Evolutionary conservation across 1,284 basidiomycete genomes (phyloP), one percentile per base, ranked within the genome.

Genomic region (Leccinum subrobustum): DNA sequence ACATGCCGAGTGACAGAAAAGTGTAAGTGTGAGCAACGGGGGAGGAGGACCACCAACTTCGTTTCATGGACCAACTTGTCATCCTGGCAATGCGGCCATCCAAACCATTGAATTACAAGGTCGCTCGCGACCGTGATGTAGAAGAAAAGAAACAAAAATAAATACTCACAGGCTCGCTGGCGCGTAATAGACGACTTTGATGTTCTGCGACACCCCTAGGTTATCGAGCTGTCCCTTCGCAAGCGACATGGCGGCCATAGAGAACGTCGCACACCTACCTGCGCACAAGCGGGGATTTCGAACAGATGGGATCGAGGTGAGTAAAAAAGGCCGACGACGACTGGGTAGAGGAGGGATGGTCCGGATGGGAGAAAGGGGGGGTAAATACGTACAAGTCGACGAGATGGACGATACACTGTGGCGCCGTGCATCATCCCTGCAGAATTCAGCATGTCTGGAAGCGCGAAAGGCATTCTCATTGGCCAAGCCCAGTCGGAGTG

Each of bases 141-240:
- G 14, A 6, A 23, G 27, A 48, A 37, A n/a, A 48, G 31, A 1
- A 31, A 6, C n/a, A 31, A 18, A 4, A 42, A 29, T 14, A 50
- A n/a, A 60, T 4, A 76, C 82, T 61, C 66, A 79, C 84, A 77
- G 27, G 39, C 63, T 67, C 5, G 83, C 82, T 5, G 84, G 84
- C 1, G 84, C 82, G 64, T 85, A 84, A 62, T 80, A 86, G 44
- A 80, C 71, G 42, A 79, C 68, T 54, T 81, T 79, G 35, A 86
- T 72, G 9, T 76, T 77, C 64, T 83, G 82, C 1, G 84, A 84
- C 4, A 72, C 66, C 7, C 72, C 67, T 4, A 3, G 1, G 66
- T 39, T 4, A 11, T 72, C 73, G 7, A 37, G 57, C 2, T 67
- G 71, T 6, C 67, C 66, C 8, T 73, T 59, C 25, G 66, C 72